A percentile compares a stretch with the other conserved stretches of the same genome.
Conservation (phyloP, 75 land plant genomes). For the Adiantum capillusveneris region DNA sequence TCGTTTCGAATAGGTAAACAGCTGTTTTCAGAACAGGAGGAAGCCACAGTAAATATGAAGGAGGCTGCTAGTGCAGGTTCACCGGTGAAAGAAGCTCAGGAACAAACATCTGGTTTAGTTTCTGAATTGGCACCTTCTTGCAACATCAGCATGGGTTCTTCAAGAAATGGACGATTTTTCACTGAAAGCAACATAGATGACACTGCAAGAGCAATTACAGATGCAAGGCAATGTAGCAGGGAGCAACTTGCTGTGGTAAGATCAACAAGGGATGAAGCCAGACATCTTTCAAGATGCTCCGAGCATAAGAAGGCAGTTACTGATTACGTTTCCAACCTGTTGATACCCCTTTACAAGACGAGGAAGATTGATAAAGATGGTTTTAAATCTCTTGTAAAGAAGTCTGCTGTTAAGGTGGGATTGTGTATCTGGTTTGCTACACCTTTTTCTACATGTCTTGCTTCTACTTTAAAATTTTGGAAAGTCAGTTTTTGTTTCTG, state of each 20-base stretch:
- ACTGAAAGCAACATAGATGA: too few species aligned
- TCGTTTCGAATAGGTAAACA: not conserved
- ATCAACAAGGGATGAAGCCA: not conserved
- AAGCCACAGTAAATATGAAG: not conserved
- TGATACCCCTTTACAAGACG: slow-evolving; percentile 89
- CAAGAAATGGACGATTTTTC: too few species aligned
- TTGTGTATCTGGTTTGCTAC: not conserved
- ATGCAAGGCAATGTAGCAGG: too few species aligned
- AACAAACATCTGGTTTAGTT: not conserved
- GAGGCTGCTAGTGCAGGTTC: slow-evolving; percentile 2
- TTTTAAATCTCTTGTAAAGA: slow-evolving; percentile 87
- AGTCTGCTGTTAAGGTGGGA: slow-evolving; percentile 61
- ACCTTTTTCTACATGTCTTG: not conserved
- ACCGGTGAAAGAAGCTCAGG: not conserved
- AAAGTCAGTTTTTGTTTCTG: not conserved
- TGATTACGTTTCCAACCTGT: slow-evolving; percentile 71
- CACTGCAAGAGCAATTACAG: too few species aligned
- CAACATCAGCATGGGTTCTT: slow-evolving; percentile 2
- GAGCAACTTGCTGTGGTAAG: too few species aligned
- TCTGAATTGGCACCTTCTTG: not conserved
- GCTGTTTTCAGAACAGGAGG: not conserved
- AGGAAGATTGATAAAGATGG: slow-evolving; percentile 84
- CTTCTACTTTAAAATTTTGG: not conserved
- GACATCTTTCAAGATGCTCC: slow-evolving; percentile 34
- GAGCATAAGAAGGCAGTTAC: slow-evolving; percentile 73